Base-by-base conservation (phyloP, 176 grass and related monocot species). In the Aechmea fasciata region DNA sequence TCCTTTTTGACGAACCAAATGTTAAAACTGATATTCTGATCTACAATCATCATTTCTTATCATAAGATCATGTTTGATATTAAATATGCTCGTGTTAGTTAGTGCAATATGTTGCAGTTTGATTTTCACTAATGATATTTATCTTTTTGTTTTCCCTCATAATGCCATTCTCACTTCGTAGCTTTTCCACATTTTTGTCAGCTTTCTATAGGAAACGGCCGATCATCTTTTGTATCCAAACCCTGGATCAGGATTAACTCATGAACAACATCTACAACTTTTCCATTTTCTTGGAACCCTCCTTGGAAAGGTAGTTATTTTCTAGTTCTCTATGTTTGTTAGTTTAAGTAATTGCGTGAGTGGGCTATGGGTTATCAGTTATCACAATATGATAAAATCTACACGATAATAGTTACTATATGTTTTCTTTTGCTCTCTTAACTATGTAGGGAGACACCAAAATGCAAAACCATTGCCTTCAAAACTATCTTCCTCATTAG, bases 191-290 rank as follows among this genome's bases (percentile, higher is more conserved):
- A 28, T 52, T 69, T 67, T 53, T 80, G 50, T n/a, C 65, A 63
- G 2, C 17, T 71, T n/a, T 74, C 65, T 73, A 17, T 79, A 99
- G 94, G 94, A 93, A 90, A 99, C 94, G 0, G 51, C 80, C 10
- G 84, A 90, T 82, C 94, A 99, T 83, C 87, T 90, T 87, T 69
- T 99, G 51, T 99, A 90, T 71, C 94, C 94, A 59, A 99, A 99
- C 67, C 94, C 94, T 65, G 94, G 89, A 85, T 99, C 94, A 13
- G 89, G 86, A 74, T 82, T 99, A 70, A 81, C 90, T 83, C 89
- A 99, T 75, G 94, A 99, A 64, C 87, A 85, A 11, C 94, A 99
- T 69, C 79, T 99, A 8, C 82, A 99, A 63, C 93, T 90, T 90
- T 99, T 90, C 68, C 71, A 82, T 80, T 99, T 93, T 82, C 94